Conservation (phyloP, 441 rosid species). For the Viola pubescens region DNA sequence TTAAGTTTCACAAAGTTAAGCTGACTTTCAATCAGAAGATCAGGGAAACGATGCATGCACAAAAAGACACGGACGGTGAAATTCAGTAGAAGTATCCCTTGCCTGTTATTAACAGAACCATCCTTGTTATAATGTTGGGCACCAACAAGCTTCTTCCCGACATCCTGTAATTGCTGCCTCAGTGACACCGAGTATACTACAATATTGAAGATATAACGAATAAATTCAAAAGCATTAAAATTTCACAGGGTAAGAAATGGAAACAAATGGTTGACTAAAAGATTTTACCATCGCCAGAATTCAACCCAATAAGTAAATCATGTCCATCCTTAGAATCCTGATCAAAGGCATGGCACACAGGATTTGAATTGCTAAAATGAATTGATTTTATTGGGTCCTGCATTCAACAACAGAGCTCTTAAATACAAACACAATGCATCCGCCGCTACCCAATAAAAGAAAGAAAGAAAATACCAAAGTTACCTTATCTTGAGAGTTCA, state of each 20-base stretch:
- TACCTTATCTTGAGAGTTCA: conserved; percentile 98
- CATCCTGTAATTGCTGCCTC: conserved; percentile 95
- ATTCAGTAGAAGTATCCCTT: conserved; percentile 24
- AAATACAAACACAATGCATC: conserved; percentile 15
- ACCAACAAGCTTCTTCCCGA: conserved; percentile 84
- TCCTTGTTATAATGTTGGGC: conserved; percentile 92
- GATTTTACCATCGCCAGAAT: conserved; percentile 85
- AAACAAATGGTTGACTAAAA: conserved; percentile 14
- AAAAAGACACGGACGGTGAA: not conserved
- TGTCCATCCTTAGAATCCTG: conserved; percentile 94
- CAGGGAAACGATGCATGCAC: not conserved
- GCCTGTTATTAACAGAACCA: conserved; percentile 87
- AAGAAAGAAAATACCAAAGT: conserved; percentile 13
- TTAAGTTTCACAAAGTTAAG: not conserved
- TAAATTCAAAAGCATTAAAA: conserved; percentile 22
- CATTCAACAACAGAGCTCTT: conserved; percentile 23
- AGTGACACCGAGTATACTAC: conserved; percentile 86
- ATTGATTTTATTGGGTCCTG: conserved; percentile 96
- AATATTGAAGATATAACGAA: conserved; percentile 26
- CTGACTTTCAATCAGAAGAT: not conserved
- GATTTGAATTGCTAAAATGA: conserved; percentile 83
- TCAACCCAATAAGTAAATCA: conserved; percentile 87
- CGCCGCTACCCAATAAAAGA: conserved; percentile 12
- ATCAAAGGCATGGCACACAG: conserved; percentile 92
- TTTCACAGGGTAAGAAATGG: conserved; percentile 5